These are phyloP conservation scores for Collybia sp. DNA, from an alignment of 768 basidiomycete genomes.

Conservation along the genomic window DNA sequence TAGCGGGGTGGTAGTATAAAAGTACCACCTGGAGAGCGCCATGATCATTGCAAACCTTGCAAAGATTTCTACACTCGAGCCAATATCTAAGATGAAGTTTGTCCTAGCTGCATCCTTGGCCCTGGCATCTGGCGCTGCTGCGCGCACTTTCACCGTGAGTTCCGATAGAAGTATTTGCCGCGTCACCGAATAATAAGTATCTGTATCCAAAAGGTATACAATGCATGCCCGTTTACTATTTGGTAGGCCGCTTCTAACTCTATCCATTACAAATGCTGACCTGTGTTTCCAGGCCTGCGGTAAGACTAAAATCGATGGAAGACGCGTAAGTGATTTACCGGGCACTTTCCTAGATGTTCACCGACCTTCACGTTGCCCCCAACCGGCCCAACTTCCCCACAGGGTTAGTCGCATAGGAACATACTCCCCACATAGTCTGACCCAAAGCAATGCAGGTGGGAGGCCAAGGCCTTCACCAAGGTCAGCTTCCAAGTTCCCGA, in stretches of 20 bases:
- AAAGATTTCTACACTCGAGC: too few relatives aligned
- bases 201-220: conserved; percentile 32
- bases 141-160: conserved; percentile 49
- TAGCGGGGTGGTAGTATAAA: too few relatives aligned
- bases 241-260: conserved; percentile 35
- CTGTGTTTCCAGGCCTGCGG: conserved; percentile 25
- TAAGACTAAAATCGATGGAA: conserved; percentile 5
- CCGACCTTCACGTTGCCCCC: conserved; percentile 3
- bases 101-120: conserved; percentile 14
- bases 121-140: conserved; percentile 28
- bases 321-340: neutral
- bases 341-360: conserved; percentile 6
- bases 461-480: conserved; percentile 4
- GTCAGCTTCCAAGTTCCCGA: conserved; percentile 7
- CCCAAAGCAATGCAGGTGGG: conserved; percentile 3
- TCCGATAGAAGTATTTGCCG: neutral
- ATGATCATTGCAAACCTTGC: too few relatives aligned
- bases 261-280: neutral
- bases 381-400: conserved; percentile 4
- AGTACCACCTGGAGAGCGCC: too few relatives aligned
- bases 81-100: conserved; percentile 3
- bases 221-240: conserved; percentile 60
- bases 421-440: neutral
- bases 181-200: neutral
- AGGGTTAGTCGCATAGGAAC: conserved; percentile 1